Conservation (phyloP, 345 rosid species). For the Eucalyptus grandis region DNA sequence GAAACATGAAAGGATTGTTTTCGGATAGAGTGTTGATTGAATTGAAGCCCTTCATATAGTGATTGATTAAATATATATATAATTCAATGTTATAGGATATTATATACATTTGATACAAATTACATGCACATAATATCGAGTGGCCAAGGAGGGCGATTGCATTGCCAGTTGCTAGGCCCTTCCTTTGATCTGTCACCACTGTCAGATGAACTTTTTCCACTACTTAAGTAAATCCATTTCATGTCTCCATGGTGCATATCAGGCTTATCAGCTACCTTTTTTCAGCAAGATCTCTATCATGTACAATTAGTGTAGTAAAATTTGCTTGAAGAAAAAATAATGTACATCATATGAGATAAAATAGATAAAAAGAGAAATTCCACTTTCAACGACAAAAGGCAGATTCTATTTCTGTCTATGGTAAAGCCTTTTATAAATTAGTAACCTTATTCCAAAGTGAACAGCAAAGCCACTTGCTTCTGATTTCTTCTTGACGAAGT, state of each 20-base stretch:
- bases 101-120: background rate
- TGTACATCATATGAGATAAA: background rate
- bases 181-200: rapidly evolving
- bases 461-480: background rate
- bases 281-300: background rate
- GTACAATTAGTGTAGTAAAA: background rate
- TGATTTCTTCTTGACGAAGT: background rate
- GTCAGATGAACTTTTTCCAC: background rate
- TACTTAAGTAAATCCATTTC: background rate
- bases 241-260: background rate
- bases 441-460: background rate
- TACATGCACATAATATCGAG: background rate
- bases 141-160: rapidly evolving
- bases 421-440: background rate
- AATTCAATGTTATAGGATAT: background rate
- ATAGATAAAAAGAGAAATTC: background rate
- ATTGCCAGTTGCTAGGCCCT: rapidly evolving
- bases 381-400: background rate
- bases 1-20: background rate
- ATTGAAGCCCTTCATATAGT: background rate
- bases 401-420: background rate
- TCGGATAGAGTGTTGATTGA: background rate
- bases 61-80: background rate
- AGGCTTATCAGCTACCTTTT: background rate
- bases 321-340: background rate